phyloP scores from a whole-genome alignment of 495 filamentous ascomycete genomes.

The Lasiosphaeris hirsuta region DNA sequence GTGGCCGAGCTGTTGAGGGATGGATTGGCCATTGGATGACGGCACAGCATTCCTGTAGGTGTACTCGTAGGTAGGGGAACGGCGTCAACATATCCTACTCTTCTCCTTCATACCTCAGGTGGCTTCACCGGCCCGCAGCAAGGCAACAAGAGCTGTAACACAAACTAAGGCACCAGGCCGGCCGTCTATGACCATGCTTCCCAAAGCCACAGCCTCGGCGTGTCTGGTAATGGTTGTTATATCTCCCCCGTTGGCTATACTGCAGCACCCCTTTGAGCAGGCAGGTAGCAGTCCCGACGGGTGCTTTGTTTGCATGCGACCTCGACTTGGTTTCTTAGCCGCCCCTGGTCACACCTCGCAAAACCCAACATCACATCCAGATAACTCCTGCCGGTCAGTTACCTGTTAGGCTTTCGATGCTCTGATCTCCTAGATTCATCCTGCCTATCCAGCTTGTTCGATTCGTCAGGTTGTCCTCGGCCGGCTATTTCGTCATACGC shows the following conservation, averaged over 20 bases:
- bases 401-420: too few relatives aligned
- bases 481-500: not conserved
- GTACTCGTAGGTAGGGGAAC: not conserved
- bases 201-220: too few relatives aligned
- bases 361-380: not conserved
- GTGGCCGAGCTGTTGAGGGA: too few relatives aligned
- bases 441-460: not conserved
- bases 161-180: not conserved
- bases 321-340: constrained; percentile 14
- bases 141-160: not conserved
- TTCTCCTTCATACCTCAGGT: too few relatives aligned
- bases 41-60: not conserved
- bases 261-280: not conserved
- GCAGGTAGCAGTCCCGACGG: not conserved
- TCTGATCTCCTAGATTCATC: too few relatives aligned
- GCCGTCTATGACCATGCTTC: too few relatives aligned
- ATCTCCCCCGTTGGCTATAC: not conserved
- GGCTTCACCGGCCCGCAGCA: too few relatives aligned
- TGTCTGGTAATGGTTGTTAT: not conserved
- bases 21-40: too few relatives aligned
- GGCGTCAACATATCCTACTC: not conserved
- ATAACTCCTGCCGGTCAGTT: not conserved
- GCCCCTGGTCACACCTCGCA: constrained; percentile 15
- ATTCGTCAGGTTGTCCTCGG: not conserved
- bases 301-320: constrained; percentile 6